Evolutionary conservation across 352 stramenopile genomes (phyloP).

Genomic region (Pseudoperonospora humuli): DNA sequence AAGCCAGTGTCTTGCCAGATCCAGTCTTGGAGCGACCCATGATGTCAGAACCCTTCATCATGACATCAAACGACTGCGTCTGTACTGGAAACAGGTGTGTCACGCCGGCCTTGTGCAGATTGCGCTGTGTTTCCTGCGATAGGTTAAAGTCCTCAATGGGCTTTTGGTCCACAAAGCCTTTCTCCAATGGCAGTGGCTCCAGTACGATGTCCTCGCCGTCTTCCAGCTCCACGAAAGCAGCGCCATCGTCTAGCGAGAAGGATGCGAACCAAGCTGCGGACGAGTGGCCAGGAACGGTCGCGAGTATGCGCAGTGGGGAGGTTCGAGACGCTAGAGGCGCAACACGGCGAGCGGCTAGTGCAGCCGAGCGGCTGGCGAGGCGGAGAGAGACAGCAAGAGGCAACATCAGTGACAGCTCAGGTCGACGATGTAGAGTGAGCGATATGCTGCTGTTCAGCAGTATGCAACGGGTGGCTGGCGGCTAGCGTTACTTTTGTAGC

Average conservation of each 20-base stretch:
- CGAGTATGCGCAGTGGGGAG: slow-evolving; percentile 10
- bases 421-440: slow-evolving; percentile 12
- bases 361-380: slow-evolving; percentile 19
- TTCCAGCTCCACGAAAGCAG: slow-evolving; percentile 16
- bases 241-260: slow-evolving; percentile 8
- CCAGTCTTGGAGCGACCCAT: slow-evolving; percentile 78
- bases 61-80: slow-evolving; percentile 71
- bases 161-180: slow-evolving; percentile 71
- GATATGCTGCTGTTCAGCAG: neutral
- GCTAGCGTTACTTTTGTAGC: neutral
- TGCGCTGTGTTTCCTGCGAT: slow-evolving; percentile 43
- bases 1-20: slow-evolving; percentile 76
- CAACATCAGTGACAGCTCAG: slow-evolving; percentile 16
- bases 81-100: slow-evolving; percentile 82
- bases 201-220: slow-evolving; percentile 39
- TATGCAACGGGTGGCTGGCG: slow-evolving; percentile 3
- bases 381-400: slow-evolving; percentile 27
- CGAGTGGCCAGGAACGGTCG: slow-evolving; percentile 3
- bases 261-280: slow-evolving; percentile 21
- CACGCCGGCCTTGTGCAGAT: slow-evolving; percentile 55
- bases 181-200: slow-evolving; percentile 27
- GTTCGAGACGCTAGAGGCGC: slow-evolving; percentile 4
- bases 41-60: slow-evolving; percentile 78
- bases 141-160: slow-evolving; percentile 58
- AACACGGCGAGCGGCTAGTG: slow-evolving; percentile 8